A percentile compares a stretch with the other conserved stretches of the same genome.
Evolutionary conservation across 345 rosid species (phyloP).

Genomic region (Leavenworthia alabamica): DNA sequence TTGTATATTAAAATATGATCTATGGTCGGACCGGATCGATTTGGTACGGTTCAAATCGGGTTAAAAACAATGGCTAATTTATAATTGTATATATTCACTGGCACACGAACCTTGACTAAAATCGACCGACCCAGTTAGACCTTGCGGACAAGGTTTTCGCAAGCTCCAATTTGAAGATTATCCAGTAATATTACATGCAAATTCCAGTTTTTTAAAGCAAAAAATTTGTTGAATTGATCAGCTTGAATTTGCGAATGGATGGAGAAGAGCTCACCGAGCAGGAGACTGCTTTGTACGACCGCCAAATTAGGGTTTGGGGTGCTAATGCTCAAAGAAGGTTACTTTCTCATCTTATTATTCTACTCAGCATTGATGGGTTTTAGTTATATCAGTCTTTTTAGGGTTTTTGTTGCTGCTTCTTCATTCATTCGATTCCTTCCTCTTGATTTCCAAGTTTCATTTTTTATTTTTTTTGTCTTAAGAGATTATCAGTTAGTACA

Average conservation of each 20-base stretch:
- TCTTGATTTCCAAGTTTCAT: background rate
- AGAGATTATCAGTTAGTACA: background rate
- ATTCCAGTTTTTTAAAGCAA: background rate
- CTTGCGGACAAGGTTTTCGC: background rate
- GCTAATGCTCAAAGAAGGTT: constrained; percentile 92
- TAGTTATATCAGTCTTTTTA: background rate
- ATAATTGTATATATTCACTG: background rate
- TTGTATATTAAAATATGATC: background rate
- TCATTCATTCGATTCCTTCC: background rate
- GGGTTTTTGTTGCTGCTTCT: background rate
- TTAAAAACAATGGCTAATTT: background rate
- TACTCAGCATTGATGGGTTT: background rate
- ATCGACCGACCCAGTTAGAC: background rate
- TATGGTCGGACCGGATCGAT: background rate
- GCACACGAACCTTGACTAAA: background rate
- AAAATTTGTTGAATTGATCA: constrained; percentile 9
- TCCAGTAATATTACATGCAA: background rate
- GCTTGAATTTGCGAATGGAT: constrained; percentile 44
- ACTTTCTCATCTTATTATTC: background rate
- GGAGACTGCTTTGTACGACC: constrained; percentile 90
- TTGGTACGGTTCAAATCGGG: background rate
- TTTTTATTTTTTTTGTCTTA: background rate
- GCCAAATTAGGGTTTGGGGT: constrained; percentile 99
- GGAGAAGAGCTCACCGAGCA: constrained; percentile 93
- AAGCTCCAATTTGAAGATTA: background rate